Base-by-base conservation (phyloP, 129 eudicot genomes). In the Kitagawia praeruptora region DNA sequence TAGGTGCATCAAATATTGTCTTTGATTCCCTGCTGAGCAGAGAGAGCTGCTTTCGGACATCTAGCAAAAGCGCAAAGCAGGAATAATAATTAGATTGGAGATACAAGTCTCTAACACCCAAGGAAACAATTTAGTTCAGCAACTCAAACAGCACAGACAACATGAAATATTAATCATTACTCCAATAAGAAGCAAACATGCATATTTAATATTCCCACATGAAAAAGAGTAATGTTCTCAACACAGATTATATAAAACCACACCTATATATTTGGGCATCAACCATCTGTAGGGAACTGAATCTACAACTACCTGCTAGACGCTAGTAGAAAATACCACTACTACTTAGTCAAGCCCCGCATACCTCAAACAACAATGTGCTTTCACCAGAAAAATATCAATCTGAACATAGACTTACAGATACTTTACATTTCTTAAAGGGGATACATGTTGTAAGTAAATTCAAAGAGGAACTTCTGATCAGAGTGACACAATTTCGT, bases 31-130 rank as follows among this genome's bases (percentile, higher is more conserved):
- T 78, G 82, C 85, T 90, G 75, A 95, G 90, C 67, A 88, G 88
- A 67, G 86, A 86, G 47, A 92, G 87, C 84, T 92, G 93, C 91
- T 80, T 87, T 76, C 89, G 83, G 21, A 95, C 85, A 81, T 85
- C 98, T 94, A 85, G 76, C 76, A 82, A 84, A 70, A 78, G 49
- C 53, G 51, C 10, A 28, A 69, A 9, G 37, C 21, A 38, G 31
- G 74, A 79, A 74, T 18, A 74, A 77, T 66, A 8, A 48, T 31
- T 23, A 77, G 38, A 76, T 2, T 8, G 46, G 31, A 16, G 31
- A 48, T 14, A 51, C 23, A 18, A 31, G 45, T 51, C 40, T 49
- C n/a, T 18, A 48, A 51, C 18, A 51, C 41, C 23, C 0, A 11
- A 45, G n/a, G 34, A 74, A 44, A 44, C 18, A 23, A 73, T 3